Base-by-base conservation (phyloP, 1,139 yeast species). In the Kodamaea anthophila region DNA sequence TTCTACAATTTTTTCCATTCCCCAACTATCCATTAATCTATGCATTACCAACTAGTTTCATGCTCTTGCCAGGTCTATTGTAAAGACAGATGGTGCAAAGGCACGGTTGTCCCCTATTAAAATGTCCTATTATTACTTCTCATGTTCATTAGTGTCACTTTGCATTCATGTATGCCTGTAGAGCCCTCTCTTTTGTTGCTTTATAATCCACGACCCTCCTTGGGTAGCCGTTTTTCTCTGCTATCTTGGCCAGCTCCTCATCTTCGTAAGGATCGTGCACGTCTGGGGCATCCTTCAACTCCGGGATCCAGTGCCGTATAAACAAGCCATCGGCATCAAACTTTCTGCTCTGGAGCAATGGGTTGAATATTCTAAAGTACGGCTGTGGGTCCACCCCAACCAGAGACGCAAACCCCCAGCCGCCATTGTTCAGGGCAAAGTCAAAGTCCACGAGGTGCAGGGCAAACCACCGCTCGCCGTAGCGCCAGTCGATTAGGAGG, bases 361-460 rank as follows among this genome's bases (percentile, higher is more conserved):
- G 76, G 41, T 74, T 73, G 47, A 74, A 68, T 12, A 72, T 64
- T 19, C 78, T 53, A 44, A 71, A 72, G 54, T 68, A 71, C 2
- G 79, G 78, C 42, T 72, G 78, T 2, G 74, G 69, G 40, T 70
- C 74, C 10, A 67, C 63, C 0, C 76, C 75, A 2, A 68, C 65
- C 33, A 72, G 60, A 3, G 74, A 60, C 30, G 68, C 53, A 45
- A 70, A 70, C 1, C 74, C 74, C 80, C 79, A 74, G 2, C 79
- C 79, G 4, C 74, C 76, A 31, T 65, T 61, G 43, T 74, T 74
- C 28, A 74, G 69, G 16, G 73, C 61, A 40, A 70, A 60, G 43
- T 74, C 80, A 13, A 68, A 68, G 44, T 74, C 80, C 2, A 71
- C 48, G 26, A 74, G 51, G 34, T 60, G 60, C 36, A 59, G 59